Evolutionary conservation across 352 stramenopile genomes (phyloP).

Genomic region (Pseudoperonospora humuli): DNA sequence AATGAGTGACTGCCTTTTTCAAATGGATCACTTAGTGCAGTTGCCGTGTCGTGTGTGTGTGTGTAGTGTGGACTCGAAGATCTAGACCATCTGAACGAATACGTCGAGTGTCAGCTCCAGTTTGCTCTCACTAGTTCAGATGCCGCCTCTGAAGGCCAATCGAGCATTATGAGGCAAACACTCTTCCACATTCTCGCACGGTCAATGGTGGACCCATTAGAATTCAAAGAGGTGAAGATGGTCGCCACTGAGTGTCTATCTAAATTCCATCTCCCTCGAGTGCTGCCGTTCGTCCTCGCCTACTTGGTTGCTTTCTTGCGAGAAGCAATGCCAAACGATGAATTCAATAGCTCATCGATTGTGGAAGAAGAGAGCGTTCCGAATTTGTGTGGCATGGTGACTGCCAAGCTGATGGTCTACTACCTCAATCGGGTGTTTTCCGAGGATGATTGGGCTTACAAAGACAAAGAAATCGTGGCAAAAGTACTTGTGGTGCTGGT

Average conservation of each 20-base stretch:
- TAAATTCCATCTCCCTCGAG: constrained; percentile 25
- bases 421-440: constrained; percentile 65
- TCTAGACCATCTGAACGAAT: constrained; percentile 25
- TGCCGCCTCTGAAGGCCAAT: background rate
- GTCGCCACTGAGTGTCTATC: constrained; percentile 44
- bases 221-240: constrained; percentile 81
- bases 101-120: constrained; percentile 12
- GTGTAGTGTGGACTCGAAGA: constrained; percentile 27
- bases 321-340: constrained; percentile 11
- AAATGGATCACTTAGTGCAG: background rate
- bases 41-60: constrained; percentile 3
- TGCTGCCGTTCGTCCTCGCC: constrained; percentile 36
- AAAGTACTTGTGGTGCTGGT: constrained; percentile 30
- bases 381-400: constrained; percentile 34
- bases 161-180: constrained; percentile 3
- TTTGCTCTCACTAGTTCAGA: background rate
- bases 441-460: constrained; percentile 23
- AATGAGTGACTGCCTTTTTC: background rate
- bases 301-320: constrained; percentile 39
- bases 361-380: constrained; percentile 19
- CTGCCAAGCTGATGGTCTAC: constrained; percentile 66
- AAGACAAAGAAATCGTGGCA: constrained; percentile 16
- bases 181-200: constrained; percentile 35
- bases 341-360: constrained; percentile 4
- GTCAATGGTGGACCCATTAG: constrained; percentile 46